Conservation (phyloP, 768 basidiomycete species). For the Rubroboletus pulcherrimus region DNA sequence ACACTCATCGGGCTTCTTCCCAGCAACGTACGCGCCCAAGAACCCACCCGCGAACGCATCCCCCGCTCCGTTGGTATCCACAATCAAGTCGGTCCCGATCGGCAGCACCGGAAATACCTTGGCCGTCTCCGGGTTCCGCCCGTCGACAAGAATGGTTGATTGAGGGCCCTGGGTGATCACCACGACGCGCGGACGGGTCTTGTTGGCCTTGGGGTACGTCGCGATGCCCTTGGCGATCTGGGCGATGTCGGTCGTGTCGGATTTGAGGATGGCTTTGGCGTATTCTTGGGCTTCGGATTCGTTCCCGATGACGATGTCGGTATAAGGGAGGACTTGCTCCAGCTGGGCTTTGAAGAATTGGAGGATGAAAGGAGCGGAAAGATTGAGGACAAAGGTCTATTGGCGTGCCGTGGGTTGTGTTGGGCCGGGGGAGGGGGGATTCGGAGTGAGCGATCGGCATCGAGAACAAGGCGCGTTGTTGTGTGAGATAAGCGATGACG, state of each 20-base stretch:
- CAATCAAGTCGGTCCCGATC: constrained; percentile 61
- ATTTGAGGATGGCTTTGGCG: constrained; percentile 67
- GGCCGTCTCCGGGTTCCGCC: constrained; percentile 45
- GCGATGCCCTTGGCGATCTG: constrained; percentile 76
- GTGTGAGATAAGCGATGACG: background rate
- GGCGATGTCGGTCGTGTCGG: constrained; percentile 61
- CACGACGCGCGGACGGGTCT: constrained; percentile 75
- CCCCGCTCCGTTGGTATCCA: constrained; percentile 98
- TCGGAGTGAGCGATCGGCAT: background rate
- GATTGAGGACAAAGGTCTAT: constrained; percentile 88
- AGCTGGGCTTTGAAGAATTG: constrained; percentile 88
- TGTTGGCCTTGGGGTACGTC: constrained; percentile 73
- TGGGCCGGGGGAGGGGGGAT: no score
- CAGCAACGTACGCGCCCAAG: constrained; percentile 77
- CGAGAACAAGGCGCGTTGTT: background rate
- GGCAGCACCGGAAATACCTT: constrained; percentile 57
- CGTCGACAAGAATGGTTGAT: constrained; percentile 71
- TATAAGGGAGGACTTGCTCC: constrained; percentile 74
- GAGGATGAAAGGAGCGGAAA: constrained; percentile 96
- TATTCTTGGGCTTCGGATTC: constrained; percentile 91
- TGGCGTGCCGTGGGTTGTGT: background rate
- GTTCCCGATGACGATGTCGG: constrained; percentile 93
- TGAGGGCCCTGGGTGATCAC: constrained; percentile 88
- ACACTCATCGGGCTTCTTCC: constrained; percentile 72
- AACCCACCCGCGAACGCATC: constrained; percentile 98